Conservation (phyloP, 176 grass and related monocot genomes). For the Ensete glaucum region DNA sequence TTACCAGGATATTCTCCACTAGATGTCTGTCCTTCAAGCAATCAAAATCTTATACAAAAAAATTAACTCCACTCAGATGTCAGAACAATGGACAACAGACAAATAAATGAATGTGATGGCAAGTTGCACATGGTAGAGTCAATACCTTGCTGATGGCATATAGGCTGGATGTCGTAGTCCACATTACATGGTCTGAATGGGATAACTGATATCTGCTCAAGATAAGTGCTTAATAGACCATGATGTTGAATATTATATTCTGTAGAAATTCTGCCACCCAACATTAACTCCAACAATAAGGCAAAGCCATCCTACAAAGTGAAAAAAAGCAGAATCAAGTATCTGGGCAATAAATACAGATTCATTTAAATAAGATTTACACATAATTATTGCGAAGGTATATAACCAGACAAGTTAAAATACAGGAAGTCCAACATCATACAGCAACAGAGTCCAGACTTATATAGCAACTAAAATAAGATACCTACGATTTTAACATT, state of each 20-base stretch:
- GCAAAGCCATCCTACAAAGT: constrained; percentile 51
- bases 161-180: constrained; percentile 39
- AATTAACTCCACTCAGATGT: neutral
- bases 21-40: constrained; percentile 58
- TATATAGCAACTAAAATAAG: neutral
- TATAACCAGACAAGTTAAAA: neutral
- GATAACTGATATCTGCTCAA: constrained; percentile 53
- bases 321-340: constrained; percentile 25
- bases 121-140: neutral
- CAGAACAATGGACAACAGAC: constrained; percentile 9
- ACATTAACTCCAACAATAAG: constrained; percentile 49
- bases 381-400: too few relatives aligned
- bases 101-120: neutral
- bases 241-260: constrained; percentile 33
- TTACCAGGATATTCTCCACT: constrained; percentile 34
- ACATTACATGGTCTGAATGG: constrained; percentile 26
- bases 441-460: neutral
- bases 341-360: neutral
- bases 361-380: too few relatives aligned
- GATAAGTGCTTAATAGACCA: constrained; percentile 36
- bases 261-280: constrained; percentile 37
- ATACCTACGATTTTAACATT: neutral
- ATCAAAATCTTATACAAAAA: constrained; percentile 39
- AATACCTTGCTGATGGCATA: constrained; percentile 73
- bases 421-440: neutral